phyloP scores from a whole-genome alignment of 2,329 filamentous ascomycete species.

The Nothophoma quercina region DNA sequence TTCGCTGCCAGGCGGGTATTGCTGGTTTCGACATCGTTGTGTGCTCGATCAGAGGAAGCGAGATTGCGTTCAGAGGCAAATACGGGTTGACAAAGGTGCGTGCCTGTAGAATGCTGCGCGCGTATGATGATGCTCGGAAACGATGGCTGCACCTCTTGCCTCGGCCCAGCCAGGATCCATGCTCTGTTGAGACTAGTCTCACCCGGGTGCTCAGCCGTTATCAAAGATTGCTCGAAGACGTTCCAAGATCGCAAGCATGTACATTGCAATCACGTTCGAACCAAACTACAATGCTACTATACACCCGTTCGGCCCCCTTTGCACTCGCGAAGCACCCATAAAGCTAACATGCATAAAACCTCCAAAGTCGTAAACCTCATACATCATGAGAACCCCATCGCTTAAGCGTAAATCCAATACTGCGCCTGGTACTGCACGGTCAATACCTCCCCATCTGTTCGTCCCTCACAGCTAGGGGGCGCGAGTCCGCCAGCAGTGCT shows the following conservation, averaged over 20 bases:
- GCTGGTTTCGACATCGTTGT: slow-evolving; percentile 31
- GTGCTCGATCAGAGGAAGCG: neutral
- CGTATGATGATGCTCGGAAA: slow-evolving; percentile 24
- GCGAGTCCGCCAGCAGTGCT: slow-evolving; percentile 81
- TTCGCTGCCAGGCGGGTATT: slow-evolving; percentile 49
- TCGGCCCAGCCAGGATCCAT: too few relatives aligned
- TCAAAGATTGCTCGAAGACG: neutral
- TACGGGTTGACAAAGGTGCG: neutral
- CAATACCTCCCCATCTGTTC: slow-evolving; percentile 58
- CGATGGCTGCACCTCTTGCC: slow-evolving; percentile 31
- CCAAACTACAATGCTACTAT: neutral
- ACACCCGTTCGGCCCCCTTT: too few relatives aligned
- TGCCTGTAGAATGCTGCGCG: slow-evolving; percentile 9
- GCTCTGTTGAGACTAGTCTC: neutral
- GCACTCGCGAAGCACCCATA: too few relatives aligned
- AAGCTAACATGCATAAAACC: too few relatives aligned
- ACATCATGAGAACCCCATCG: too few relatives aligned
- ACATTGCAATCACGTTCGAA: neutral
- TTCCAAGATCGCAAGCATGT: neutral
- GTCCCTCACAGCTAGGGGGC: slow-evolving; percentile 71
- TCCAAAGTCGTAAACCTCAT: neutral
- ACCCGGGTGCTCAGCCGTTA: neutral
- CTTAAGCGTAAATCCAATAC: slow-evolving; percentile 68
- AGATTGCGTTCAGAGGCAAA: neutral
- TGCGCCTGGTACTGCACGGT: slow-evolving; percentile 83